Percentiles rank a stretch among this genome's conserved stretches.
These are phyloP conservation scores for Sporothrix schenckii DNA, from an alignment of 2,329 filamentous ascomycete species.

Conservation along the genomic window DNA sequence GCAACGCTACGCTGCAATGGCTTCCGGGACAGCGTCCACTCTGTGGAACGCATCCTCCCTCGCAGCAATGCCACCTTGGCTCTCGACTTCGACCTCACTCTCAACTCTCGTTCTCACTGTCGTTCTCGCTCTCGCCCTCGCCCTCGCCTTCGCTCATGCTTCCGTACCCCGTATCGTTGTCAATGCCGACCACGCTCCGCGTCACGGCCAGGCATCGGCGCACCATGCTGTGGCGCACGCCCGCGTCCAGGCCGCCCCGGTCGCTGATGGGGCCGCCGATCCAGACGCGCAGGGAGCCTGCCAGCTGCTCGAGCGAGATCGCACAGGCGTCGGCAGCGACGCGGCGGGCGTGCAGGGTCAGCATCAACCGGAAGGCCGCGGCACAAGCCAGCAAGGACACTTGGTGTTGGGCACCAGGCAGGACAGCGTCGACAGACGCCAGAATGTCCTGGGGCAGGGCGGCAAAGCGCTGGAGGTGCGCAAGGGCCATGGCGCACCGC, in stretches of 20 bases:
- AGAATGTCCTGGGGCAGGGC: constrained; percentile 50
- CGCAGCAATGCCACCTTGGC: not conserved
- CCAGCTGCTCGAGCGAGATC: constrained; percentile 57
- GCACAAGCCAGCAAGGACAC: constrained; percentile 64
- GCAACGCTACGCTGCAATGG: not conserved
- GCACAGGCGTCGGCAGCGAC: constrained; percentile 53
- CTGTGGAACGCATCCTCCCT: not conserved
- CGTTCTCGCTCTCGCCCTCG: constrained; percentile 42
- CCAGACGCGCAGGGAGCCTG: constrained; percentile 63
- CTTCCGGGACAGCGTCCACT: not conserved
- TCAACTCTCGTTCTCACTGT: constrained; percentile 54
- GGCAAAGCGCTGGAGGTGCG: constrained; percentile 56
- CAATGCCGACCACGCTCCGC: constrained; percentile 62
- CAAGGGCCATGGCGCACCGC: constrained; percentile 62
- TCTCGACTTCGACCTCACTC: not conserved
- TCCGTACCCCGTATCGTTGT: constrained; percentile 61
- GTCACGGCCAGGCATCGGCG: constrained; percentile 60
- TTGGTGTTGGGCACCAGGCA: constrained; percentile 39
- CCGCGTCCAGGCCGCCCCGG: constrained; percentile 54
- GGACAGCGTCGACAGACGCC: constrained; percentile 55
- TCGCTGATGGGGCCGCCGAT: constrained; percentile 58
- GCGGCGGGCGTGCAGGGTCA: constrained; percentile 53
- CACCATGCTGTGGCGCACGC: constrained; percentile 58
- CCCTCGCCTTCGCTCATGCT: constrained; percentile 58
- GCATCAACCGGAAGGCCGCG: constrained; percentile 62